Evolutionary conservation across 345 rosid species (phyloP).

Genomic region (Eucalyptus tenuipes): DNA sequence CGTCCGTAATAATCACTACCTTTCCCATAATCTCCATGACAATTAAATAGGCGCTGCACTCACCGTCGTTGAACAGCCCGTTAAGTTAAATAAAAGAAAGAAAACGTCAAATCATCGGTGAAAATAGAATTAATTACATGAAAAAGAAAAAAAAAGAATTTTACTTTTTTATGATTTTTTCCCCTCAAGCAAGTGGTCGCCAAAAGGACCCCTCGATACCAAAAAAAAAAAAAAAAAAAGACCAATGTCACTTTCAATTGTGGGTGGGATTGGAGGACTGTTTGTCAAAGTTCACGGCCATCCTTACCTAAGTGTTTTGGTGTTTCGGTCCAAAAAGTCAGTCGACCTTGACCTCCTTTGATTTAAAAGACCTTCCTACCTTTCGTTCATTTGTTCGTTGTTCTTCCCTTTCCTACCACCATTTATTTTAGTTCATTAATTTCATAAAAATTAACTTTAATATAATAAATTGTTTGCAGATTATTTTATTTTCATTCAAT

Average conservation of each 20-base stretch:
- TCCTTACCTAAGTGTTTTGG: background rate
- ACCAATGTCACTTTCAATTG: background rate
- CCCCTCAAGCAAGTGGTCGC: background rate
- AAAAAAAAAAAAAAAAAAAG: accelerated
- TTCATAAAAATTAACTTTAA: background rate
- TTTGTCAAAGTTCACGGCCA: background rate
- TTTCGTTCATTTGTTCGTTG: background rate
- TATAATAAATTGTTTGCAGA: background rate
- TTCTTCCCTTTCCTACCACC: background rate
- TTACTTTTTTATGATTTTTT: background rate
- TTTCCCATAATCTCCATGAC: background rate
- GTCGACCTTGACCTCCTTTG: background rate
- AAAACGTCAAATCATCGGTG: background rate
- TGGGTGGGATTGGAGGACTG: background rate
- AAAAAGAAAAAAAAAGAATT: background rate
- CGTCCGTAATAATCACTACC: background rate
- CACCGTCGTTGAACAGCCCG: background rate
- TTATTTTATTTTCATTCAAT: background rate
- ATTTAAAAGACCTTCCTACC: background rate
- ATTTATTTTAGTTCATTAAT: background rate
- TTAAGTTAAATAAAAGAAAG: background rate
- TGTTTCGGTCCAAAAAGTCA: background rate
- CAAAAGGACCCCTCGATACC: background rate
- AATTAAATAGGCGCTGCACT: background rate
- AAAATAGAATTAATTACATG: background rate